Base-by-base conservation (phyloP, 257 asterid species). In the Ajuga chamaepitys region DNA sequence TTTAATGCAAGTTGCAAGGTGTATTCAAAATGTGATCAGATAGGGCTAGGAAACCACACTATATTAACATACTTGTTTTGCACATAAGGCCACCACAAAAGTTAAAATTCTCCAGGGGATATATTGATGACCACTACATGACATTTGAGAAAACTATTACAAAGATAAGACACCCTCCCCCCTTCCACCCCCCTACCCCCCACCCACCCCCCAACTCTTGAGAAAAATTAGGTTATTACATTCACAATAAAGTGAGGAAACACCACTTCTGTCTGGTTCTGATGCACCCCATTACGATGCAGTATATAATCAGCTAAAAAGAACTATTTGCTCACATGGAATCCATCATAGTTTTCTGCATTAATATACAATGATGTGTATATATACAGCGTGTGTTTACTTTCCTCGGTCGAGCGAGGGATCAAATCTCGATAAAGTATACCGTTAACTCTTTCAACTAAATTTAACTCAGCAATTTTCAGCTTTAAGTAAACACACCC, bases 51-150 rank as follows among this genome's bases (percentile, higher is more conserved):
- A 44, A 38, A 47, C 11, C n/a, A 45, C 47, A 30, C 41, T 41
- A 51, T 22, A 20, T 66, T 34, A 65, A 54, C 51, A 16, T 48
- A 47, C 48, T 52, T 40, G 54, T 47, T 59, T 69, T 66, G 59
- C 66, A 63, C 40, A 80, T 11, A 78, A 75, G 38, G 51, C 71
- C 82, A 78, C 62, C 65, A 66, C 9, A 55, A 73, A 71, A 78
- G 82, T 76, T 64, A 74, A 83, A 73, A 55, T 73, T 70, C 69
- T 77, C 76, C 78, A 64, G 80, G 71, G 71, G 73, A 80, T 58
- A 83, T 73, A 65, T 72, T 74, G 68, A 54, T 78, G 80, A 64
- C 35, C 77, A 68, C 82, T 77, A 80, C 72, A 52, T 70, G 84
- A 71, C 83, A 81, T 55, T 52, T 62, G 42, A 77, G 53, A 69